Evolutionary conservation across 1,284 basidiomycete genomes (phyloP).

Genomic region (Malassezia equina): DNA sequence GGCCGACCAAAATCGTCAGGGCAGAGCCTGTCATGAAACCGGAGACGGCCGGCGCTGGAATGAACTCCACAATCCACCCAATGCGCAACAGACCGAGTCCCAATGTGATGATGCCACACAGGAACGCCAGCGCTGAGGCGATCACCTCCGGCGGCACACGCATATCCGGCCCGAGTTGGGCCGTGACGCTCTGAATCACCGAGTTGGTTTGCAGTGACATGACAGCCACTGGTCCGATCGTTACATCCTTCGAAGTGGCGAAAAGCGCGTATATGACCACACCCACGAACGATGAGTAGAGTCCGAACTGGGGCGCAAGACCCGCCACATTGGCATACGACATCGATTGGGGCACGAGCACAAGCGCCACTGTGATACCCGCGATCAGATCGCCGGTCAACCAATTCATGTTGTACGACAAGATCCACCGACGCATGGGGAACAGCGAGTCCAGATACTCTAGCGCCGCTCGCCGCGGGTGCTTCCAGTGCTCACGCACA

Average conservation of each 20-base stretch:
- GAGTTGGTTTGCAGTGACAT: constrained; percentile 86
- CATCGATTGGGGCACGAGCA: constrained; percentile 49
- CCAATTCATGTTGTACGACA: constrained; percentile 48
- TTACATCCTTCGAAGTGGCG: constrained; percentile 47
- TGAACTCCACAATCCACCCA: constrained; percentile 93
- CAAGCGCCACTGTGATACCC: constrained; percentile 49
- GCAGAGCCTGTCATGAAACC: constrained; percentile 59
- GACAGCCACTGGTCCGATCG: constrained; percentile 58
- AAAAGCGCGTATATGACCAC: constrained; percentile 59
- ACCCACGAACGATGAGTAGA: constrained; percentile 90
- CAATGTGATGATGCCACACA: constrained; percentile 86
- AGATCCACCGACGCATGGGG: constrained; percentile 47
- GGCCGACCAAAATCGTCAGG: constrained; percentile 42
- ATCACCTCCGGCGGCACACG: constrained; percentile 56
- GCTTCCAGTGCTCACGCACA: constrained; percentile 22
- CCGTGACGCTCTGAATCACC: constrained; percentile 32
- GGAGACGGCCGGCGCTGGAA: constrained; percentile 77
- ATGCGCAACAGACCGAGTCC: constrained; percentile 80
- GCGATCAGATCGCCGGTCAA: constrained; percentile 48
- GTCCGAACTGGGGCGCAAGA: constrained; percentile 74
- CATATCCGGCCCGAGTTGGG: not conserved
- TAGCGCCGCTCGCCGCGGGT: constrained; percentile 22
- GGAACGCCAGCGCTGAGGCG: constrained; percentile 72
- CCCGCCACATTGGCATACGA: constrained; percentile 66
- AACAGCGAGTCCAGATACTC: constrained; percentile 43